Percentiles rank a stretch among this genome's conserved stretches.
These are phyloP conservation scores for Tanacetum coccineum DNA, from an alignment of 129 eudicot genomes.

Conservation along the genomic window DNA sequence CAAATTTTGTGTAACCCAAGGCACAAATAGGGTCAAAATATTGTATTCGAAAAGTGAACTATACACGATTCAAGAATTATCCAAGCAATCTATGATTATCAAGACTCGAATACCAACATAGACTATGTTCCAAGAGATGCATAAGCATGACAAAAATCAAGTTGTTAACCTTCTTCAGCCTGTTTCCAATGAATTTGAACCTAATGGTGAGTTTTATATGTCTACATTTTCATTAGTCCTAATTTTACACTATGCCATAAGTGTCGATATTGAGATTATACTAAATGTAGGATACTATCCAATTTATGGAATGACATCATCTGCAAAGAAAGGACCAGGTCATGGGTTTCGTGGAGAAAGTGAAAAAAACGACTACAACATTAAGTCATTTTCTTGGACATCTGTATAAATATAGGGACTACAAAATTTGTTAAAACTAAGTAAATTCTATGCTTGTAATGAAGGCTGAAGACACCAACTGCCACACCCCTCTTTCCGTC, in stretches of 20 bases:
- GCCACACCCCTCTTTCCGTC: conserved; percentile 86
- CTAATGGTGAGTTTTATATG: conserved; percentile 41
- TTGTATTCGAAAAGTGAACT: no score
- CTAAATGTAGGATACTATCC: conserved; percentile 52
- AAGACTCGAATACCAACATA: no score
- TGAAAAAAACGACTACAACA: conserved; percentile 65
- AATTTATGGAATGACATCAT: conserved; percentile 46
- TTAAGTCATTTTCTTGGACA: not conserved
- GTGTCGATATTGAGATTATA: conserved; percentile 1
- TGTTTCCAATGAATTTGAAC: conserved; percentile 70
- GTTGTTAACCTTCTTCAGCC: conserved; percentile 67
- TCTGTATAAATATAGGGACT: not conserved
- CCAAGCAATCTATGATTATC: no score
- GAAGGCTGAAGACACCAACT: conserved; percentile 80
- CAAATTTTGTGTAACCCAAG: no score
- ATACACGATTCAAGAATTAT: no score
- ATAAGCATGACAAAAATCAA: conserved; percentile 55
- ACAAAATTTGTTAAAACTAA: not conserved
- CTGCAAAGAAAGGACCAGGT: conserved; percentile 54
- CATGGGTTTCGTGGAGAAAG: conserved; percentile 45
- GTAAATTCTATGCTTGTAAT: not conserved
- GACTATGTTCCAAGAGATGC: conserved; percentile 58
- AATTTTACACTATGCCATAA: not conserved
- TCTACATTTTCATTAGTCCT: not conserved
- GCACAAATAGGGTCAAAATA: no score